A percentile compares a stretch with the other conserved stretches of the same genome.
These are phyloP conservation scores for Cucurbita ficifolia DNA, from an alignment of 306 rosid genomes.

Conservation along the genomic window DNA sequence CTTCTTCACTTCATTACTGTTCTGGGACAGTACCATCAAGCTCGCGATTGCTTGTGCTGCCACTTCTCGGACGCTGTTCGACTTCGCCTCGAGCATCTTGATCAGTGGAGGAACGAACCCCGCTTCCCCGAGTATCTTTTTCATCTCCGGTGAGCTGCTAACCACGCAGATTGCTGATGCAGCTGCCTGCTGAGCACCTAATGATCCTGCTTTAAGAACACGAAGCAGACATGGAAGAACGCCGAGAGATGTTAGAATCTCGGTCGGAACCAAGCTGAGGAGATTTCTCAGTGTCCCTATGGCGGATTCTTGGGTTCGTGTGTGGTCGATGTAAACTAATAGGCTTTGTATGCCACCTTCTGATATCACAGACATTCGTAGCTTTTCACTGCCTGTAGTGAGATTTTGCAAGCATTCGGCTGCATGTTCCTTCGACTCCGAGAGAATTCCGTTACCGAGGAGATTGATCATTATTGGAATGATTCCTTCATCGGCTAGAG, in stretches of 20 bases:
- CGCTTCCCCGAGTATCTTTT: constrained; percentile 58
- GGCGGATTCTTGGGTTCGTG: constrained; percentile 69
- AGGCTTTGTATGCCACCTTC: constrained; percentile 68
- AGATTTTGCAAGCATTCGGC: constrained; percentile 91
- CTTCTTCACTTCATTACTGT: constrained; percentile 61
- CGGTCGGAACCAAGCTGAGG: constrained; percentile 45
- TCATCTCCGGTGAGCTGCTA: constrained; percentile 53
- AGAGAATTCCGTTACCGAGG: constrained; percentile 47
- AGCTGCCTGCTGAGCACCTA: constrained; percentile 68
- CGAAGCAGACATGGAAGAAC: constrained; percentile 48
- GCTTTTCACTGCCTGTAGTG: constrained; percentile 61
- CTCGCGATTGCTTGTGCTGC: constrained; percentile 65
- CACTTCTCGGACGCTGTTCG: constrained; percentile 43
- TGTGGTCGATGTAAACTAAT: constrained; percentile 52
- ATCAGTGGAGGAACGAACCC: constrained; percentile 62
- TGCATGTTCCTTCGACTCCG: constrained; percentile 73
- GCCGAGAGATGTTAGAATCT: constrained; percentile 44
- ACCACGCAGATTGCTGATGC: constrained; percentile 44
- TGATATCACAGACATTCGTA: constrained; percentile 48
- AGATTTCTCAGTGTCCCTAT: constrained; percentile 64
- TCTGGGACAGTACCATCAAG: constrained; percentile 44
- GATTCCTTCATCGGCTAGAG: constrained; percentile 73
- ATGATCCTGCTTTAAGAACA: constrained; percentile 54
- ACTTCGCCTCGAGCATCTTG: constrained; percentile 72
- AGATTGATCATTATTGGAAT: constrained; percentile 54